These are phyloP conservation scores for Hericium rajendrae DNA, from an alignment of 768 basidiomycete species.

Conservation along the genomic window DNA sequence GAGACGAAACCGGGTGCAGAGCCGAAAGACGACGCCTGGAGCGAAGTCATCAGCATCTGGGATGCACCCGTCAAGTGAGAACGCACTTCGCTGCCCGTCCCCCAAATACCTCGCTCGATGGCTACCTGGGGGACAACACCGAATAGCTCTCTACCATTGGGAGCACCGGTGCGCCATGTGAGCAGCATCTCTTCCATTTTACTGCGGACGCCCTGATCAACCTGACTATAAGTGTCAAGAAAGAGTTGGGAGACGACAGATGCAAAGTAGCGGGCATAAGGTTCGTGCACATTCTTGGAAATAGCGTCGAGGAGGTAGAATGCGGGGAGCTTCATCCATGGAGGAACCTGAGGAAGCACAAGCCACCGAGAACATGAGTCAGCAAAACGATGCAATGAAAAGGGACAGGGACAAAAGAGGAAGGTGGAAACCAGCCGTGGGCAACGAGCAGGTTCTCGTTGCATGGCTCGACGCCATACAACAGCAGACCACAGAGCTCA, in stretches of 20 bases:
- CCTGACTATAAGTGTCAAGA: conserved; percentile 78
- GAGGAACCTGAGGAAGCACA: conserved; percentile 54
- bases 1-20: conserved; percentile 36
- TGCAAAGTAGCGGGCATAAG: conserved; percentile 82
- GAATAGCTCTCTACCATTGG: conserved; percentile 76
- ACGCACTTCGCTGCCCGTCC: conserved; percentile 36
- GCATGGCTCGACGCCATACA: background rate
- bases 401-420: conserved; percentile 1
- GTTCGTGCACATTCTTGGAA: conserved; percentile 90
- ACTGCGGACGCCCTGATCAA: conserved; percentile 73
- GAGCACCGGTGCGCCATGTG: conserved; percentile 88
- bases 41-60: too few relatives aligned
- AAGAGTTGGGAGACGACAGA: conserved; percentile 77
- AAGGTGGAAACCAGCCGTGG: background rate
- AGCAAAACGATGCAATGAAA: conserved; percentile 39
- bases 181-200: conserved; percentile 98
- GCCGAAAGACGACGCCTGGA: conserved; percentile 23
- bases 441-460: background rate
- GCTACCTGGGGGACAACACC: conserved; percentile 68
- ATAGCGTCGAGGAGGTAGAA: conserved; percentile 97
- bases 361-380: conserved; percentile 41
- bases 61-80: too few relatives aligned
- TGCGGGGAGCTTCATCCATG: conserved; percentile 84
- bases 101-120: conserved; percentile 83
- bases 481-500: background rate